phyloP scores from a whole-genome alignment of 2,329 filamentous ascomycete genomes.

The Orbilia blumenaviensis region DNA sequence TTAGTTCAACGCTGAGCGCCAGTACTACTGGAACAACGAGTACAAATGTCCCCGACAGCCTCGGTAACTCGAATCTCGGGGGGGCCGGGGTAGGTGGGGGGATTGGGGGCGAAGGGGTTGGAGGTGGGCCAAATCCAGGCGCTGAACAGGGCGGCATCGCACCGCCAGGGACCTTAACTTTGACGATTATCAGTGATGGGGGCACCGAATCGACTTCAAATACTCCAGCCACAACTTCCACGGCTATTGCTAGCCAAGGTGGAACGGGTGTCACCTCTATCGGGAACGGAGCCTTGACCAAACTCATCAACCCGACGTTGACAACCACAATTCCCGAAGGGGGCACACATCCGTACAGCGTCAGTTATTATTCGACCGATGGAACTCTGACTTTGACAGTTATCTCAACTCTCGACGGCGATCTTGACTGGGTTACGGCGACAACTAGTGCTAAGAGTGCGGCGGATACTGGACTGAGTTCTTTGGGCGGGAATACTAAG shows the following conservation, averaged over 20 bases:
- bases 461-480: not conserved
- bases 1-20: not conserved
- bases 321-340: conserved; percentile 18
- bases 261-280: not conserved
- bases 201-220: not conserved
- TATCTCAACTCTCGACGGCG: not conserved
- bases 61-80: not conserved
- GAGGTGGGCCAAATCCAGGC: not conserved
- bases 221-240: not conserved
- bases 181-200: not conserved
- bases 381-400: conserved; percentile 24
- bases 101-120: not conserved
- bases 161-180: not conserved
- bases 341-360: conserved; percentile 5
- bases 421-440: not conserved
- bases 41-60: not conserved
- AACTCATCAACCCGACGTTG: conserved; percentile 13
- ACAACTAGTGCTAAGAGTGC: not conserved
- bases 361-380: conserved; percentile 27
- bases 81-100: not conserved
- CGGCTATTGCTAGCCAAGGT: not conserved
- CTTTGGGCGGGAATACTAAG: conserved; percentile 13
- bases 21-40: not conserved
- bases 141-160: not conserved
- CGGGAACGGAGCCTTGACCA: conserved; percentile 1